Evolutionary conservation across 2,329 filamentous ascomycete genomes (phyloP), one percentile per base, ranked within the genome.

Genomic region (Allantophomopsis lycopodina): DNA sequence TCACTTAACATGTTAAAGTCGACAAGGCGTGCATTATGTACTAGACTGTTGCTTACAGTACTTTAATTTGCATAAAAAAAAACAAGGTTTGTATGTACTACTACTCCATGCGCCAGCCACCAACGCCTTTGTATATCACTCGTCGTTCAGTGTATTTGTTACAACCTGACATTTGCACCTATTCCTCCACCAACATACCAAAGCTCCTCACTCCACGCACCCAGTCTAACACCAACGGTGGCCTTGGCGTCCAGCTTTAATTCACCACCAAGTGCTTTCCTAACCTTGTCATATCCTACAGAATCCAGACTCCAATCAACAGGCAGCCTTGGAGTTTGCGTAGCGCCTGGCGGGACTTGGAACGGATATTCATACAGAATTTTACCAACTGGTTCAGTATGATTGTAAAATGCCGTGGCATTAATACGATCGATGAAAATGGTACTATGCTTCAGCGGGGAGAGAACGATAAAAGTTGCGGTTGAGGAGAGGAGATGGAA

Each of bases 401-500:
- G 73, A 46, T 94, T 86, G 58, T 94, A 93, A 44, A 77, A 81
- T 0, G 91, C 87, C 2, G 81, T 86, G 6, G 89, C 89, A 52
- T 94, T 81, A 50, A 96, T 72, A 38, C 68, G 70, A 31, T 85
- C 84, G 45, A 98, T 72, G 50, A 77, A 83, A 14, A 96, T 60
- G 1, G 77, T 85, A 38, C 82, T 82, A 42, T 76, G 65, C 32
- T 66, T 61, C 7, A 96, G 65, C 0, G 91, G 91, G 0, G 88
- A 95, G 32, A 79, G 69, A 16, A 96, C 69, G 0, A 74, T 78
- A 58, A 98, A 95, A 1, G 80, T 76, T 3, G 89, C 89, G 0
- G 86, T 87, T 1, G 86, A 94, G 13, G 84, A 83, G 46, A 91
- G 70, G 39, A 96, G 60, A 60, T 96, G 87, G 60, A 98, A 79